Base-by-base conservation (phyloP, 371 early-diverging fungal species). In the Entomophthora muscae region DNA sequence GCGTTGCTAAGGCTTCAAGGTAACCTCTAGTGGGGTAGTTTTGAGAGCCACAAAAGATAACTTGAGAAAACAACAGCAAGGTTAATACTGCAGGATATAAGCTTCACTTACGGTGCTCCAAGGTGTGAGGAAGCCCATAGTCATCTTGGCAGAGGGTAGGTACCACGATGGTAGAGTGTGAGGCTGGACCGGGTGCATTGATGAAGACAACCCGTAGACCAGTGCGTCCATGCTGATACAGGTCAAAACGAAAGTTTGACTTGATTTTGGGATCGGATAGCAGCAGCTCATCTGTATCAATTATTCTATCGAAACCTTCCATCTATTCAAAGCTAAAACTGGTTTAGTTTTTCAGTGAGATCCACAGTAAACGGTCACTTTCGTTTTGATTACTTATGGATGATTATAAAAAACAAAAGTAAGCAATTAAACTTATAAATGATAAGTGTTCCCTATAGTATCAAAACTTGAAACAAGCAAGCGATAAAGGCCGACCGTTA, bases 81-180 rank as follows among this genome's bases (percentile, higher is more conserved):
- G 28, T 32, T 27, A 24, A 53, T 23, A 33, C 3, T 1, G 1
- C n/a, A n/a, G n/a, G n/a, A n/a, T n/a, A n/a, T n/a, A n/a, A n/a
- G n/a, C n/a, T n/a, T 17, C 42, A 10, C 57, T 32, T 68, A 78
- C 73, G 63, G 63, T 85, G 83, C 66, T 89, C 89, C 21, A 90
- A 76, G 0, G 89, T 89, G 66, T 90, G 90, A 2, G 89, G 82
- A 21, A 84, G 74, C 3, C 90, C 90, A 53, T 73, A 72, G 64
- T 85, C 72, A 71, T 79, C 77, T 28, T 69, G 53, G 12, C 76
- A 63, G 1, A 78, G 67, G 0, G 89, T 90, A 0, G 90, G 88
- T 29, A 89, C 82, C 27, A 88, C 74, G 63, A 88, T 80, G 57
- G 73, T 70, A 22, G 73, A 68, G 0, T 74, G 73, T 21, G 70